Evolutionary conservation across 768 basidiomycete genomes (phyloP), one percentile per base, ranked within the genome.

Genomic region (Naematelia encephala): DNA sequence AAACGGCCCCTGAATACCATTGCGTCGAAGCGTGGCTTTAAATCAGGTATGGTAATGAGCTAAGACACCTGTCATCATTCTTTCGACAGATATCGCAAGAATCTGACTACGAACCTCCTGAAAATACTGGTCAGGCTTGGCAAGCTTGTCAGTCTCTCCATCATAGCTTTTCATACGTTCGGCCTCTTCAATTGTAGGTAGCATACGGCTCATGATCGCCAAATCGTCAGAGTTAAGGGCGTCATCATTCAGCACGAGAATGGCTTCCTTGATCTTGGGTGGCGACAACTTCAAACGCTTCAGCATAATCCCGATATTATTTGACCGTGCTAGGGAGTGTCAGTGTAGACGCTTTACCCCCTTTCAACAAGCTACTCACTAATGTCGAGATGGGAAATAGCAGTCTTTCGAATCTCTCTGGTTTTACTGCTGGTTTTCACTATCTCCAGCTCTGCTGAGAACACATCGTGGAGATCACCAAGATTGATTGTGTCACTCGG

Each of bases 271-370:
- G 63, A 96, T 88, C 12, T 84, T 83, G 1, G 82, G 72, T 39
- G 85, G 82, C 3, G 81, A 79, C 52, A 87, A 74, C 74, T 87
- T 87, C 59, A 93, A 85, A 12, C 85, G 81, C 1, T 86, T 84
- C 1, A 97, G 80, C 87, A 94, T 89, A 64, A 94, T 92, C 1
- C 85, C 90, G 64, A 92, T 81, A 67, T 93, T 89, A 64, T 90
- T 90, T 1, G 92, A 89, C 14, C 90, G 82, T 14, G 84, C 74
- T 75, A 52, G 12, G 5, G 27, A 19, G n/a, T 29, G 22, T 46
- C 21, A 43, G 50, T 5, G 16, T 45, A 34, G 12, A 1, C 29
- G 1, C 16, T 2, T 16, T 14, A 21, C 21, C n/a, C 25, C 3
- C 2, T 25, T 1, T 14, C 13, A n/a, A 23, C 4, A 22, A 26